Base-by-base conservation (phyloP, 2,329 filamentous ascomycete species). In the Aspergillus sergii region DNA sequence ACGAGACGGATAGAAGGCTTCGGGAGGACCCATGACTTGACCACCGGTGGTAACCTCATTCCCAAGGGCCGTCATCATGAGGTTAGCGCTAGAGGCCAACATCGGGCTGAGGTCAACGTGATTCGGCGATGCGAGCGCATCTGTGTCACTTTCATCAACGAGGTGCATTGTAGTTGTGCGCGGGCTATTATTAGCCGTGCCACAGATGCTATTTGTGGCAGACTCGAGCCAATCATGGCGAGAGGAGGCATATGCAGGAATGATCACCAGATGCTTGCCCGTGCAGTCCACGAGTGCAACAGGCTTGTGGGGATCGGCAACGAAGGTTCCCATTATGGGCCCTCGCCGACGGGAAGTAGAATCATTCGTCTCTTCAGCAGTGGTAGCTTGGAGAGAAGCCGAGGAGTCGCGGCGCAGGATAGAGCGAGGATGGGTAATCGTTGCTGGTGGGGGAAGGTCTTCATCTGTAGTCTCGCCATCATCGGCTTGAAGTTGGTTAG, bases 41-140 rank as follows among this genome's bases (percentile, higher is more conserved):
- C 86, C 87, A 67, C 79, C 80, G 43, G 83, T 79, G 28, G 80
- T 76, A 60, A 79, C 76, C 50, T 83, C 80, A 59, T 81, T 83
- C 26, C 80, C 79, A 79, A 93, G 88, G 69, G 89, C 89, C 56
- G 89, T 89, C 80, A 94, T 88, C 91, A 94, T 93, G 67, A 94
- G 84, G 63, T 92, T 91, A 61, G 89, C 88, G 21, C 88, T 86
- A 63, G 90, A 89, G 73, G 84, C 87, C 64, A 90, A 79, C 71
- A 91, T 87, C 19, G 89, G 87, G 58, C 78, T 79, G 56, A 79
- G 67, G 56, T 77, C 75, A 10, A 66, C 61, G 12, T 74, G 76
- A 56, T 73, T 76, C 2, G 78, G 78, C 1, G 78, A 80, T 10
- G 72, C 69, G 30, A 80, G 69, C 14, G 76, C 77, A 67, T 81